Base-by-base conservation (phyloP, 176 grass and related monocot genomes). In the Avena sativa region DNA sequence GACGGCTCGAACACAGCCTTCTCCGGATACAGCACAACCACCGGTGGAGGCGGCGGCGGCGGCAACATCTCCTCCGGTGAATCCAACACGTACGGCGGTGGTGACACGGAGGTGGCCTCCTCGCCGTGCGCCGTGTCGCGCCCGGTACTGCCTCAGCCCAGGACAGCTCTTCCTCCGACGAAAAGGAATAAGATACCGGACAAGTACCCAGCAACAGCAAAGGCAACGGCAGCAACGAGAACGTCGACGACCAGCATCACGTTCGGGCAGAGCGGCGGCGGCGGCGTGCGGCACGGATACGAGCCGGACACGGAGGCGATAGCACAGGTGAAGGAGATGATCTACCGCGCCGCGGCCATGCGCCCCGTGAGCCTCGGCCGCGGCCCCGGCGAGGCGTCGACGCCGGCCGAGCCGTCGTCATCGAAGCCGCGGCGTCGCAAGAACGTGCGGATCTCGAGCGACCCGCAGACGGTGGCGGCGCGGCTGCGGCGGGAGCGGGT, bases 281-380 rank as follows among this genome's bases (percentile, higher is more conserved):
- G 5, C 36, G 14, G 17, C 36, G 38, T 0, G 1, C 38, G 19
- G 23, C 38, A 40, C 76, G 74, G 85, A 26, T 61, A 88, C 78
- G 71, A 88, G 46, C 63, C 86, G 14, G 83, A 88, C 55, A 55
- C 53, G 53, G 74, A 87, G 55, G 48, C 91, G 9, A 79, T 90
- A 72, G 87, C 85, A 0, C 90, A 90, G 75, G 88, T 93, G 85
- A 93, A 92, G 81, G 95, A 93, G 81, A 93, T 95, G 90, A 87
- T 93, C 56, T 97, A 92, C 78, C 89, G 90, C 46, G 88, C 90
- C n/a, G 95, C 95, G 19, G 93, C 89, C 74, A 97, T 93, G 95
- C 94, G 93, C 15, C 93, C 95, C 7, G 63, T 93, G 53, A 89
- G 21, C 83, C 87, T 92, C 86, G 1, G 83, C 51, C 55, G 13